phyloP scores from a whole-genome alignment of 768 basidiomycete genomes.

The Lentinula detonsa region DNA sequence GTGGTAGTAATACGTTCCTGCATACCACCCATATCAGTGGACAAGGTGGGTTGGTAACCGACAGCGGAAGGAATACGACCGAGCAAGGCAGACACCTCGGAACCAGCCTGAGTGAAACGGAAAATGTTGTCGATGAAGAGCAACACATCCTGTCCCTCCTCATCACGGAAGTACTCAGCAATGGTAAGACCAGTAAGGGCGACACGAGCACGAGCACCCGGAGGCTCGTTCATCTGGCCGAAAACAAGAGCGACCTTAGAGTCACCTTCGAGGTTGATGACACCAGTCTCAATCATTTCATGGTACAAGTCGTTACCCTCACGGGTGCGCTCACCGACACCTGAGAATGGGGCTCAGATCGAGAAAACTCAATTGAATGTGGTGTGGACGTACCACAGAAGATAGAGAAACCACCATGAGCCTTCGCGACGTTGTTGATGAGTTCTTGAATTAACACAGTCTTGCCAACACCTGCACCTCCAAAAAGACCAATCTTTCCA shows the following conservation, averaged over 20 bases:
- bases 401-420: conserved; percentile 99
- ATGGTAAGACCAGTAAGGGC: conserved; percentile 99
- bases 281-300: conserved; percentile 99
- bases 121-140: conserved; percentile 99
- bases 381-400: conserved; percentile 70
- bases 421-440: conserved; percentile 99
- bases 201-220: conserved; percentile 99
- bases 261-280: conserved; percentile 99
- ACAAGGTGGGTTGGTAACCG: conserved; percentile 99
- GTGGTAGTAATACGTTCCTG: conserved; percentile 99
- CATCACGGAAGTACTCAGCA: conserved; percentile 99
- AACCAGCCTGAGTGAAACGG: conserved; percentile 99
- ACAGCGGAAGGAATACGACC: conserved; percentile 99
- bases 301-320: conserved; percentile 99
- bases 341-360: conserved; percentile 29
- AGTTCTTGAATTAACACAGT: conserved; percentile 99
- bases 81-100: conserved; percentile 98
- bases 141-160: conserved; percentile 99
- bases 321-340: conserved; percentile 99
- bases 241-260: conserved; percentile 99
- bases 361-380: background rate
- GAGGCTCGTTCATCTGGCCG: conserved; percentile 99
- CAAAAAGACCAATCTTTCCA: conserved; percentile 99
- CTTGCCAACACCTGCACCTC: conserved; percentile 99
- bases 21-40: conserved; percentile 99